phyloP scores from a whole-genome alignment of 2,329 filamentous ascomycete genomes.

The Diaporthe longicolla region DNA sequence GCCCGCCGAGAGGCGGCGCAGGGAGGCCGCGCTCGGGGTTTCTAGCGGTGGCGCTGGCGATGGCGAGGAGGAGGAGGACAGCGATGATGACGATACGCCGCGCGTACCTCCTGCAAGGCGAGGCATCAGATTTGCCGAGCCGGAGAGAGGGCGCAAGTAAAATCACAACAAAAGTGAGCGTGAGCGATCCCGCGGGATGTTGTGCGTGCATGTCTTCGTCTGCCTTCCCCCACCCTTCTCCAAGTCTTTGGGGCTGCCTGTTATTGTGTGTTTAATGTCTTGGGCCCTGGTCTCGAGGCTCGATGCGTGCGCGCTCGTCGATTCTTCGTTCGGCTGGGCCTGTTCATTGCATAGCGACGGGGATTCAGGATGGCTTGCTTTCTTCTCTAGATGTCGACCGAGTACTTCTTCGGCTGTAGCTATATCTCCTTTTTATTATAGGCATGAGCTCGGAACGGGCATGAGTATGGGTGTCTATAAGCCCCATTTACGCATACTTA shows the following conservation, averaged over 20 bases:
- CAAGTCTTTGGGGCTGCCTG: constrained; percentile 14
- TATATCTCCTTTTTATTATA: constrained; percentile 8
- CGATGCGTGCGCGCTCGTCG: background rate
- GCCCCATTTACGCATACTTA: constrained; percentile 12
- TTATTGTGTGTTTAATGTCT: constrained; percentile 28
- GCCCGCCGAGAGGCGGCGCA: constrained; percentile 79
- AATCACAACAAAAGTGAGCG: background rate
- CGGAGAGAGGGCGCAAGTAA: constrained; percentile 46
- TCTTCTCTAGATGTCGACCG: constrained; percentile 19
- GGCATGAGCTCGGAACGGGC: constrained; percentile 17
- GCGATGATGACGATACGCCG: constrained; percentile 71
- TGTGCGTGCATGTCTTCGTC: background rate
- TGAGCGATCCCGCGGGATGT: background rate
- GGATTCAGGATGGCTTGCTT: constrained; percentile 19
- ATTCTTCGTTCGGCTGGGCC: background rate
- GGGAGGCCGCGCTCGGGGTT: constrained; percentile 81
- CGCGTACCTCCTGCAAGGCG: constrained; percentile 66
- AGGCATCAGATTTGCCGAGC: constrained; percentile 74
- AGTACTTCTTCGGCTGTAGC: constrained; percentile 15
- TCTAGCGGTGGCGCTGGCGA: constrained; percentile 49
- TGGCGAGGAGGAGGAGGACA: constrained; percentile 64
- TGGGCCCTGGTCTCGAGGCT: background rate
- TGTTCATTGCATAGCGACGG: constrained; percentile 37
- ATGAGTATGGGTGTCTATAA: background rate
- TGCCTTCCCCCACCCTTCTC: background rate